Evolutionary conservation across 129 eudicot genomes (phyloP).

Genomic region (Ambrosia artemisiifolia): DNA sequence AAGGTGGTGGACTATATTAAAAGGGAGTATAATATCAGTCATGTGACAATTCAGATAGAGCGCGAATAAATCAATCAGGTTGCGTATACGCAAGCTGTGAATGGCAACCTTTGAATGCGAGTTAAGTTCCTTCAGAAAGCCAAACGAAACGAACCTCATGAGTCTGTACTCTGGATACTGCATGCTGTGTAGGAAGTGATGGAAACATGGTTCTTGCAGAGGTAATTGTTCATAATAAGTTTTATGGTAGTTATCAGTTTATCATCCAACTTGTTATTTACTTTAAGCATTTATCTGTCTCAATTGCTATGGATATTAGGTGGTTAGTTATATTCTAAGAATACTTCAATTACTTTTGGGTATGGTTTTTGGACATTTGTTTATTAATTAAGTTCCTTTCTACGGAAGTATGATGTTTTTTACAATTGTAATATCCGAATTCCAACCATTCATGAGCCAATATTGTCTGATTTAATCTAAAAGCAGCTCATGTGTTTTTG

Average conservation of each 20-base stretch:
- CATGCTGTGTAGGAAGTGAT: too few species aligned
- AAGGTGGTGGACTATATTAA: constrained; percentile 49
- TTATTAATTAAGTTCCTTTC: too few species aligned
- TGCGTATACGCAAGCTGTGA: background rate
- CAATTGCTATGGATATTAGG: too few species aligned
- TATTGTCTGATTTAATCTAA: too few species aligned
- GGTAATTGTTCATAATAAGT: background rate
- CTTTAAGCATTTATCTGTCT: background rate
- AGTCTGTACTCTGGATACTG: too few species aligned
- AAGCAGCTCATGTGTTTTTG: too few species aligned
- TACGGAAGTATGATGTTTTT: too few species aligned
- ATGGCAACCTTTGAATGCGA: background rate
- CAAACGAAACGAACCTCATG: background rate
- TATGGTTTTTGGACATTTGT: too few species aligned
- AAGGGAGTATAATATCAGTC: constrained; percentile 52
- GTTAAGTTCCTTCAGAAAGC: background rate
- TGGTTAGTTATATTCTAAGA: too few species aligned
- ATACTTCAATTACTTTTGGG: too few species aligned
- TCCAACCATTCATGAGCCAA: too few species aligned
- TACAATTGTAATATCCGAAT: too few species aligned
- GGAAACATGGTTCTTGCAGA: background rate
- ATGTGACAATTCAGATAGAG: constrained; percentile 53
- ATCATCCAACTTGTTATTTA: background rate
- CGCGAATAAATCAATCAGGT: constrained; percentile 29
- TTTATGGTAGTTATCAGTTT: background rate